A percentile compares a stretch with the other conserved stretches of the same genome.
phyloP scores from a whole-genome alignment of 2,329 filamentous ascomycete genomes.

The Scorias spongiosa region DNA sequence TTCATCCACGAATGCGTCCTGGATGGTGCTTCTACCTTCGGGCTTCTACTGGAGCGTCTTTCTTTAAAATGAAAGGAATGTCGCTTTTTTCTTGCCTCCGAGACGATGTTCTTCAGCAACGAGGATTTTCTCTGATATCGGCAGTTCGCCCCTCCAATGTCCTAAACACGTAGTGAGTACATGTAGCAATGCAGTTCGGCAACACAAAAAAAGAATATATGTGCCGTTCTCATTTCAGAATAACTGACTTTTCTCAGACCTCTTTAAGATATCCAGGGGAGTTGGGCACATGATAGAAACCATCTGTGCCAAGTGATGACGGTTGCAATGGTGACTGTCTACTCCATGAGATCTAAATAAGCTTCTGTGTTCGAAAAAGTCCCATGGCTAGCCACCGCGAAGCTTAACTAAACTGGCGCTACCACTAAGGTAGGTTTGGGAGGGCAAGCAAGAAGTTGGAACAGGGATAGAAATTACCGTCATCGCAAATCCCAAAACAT shows the following conservation, averaged over 20 bases:
- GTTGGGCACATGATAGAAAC: too few relatives aligned
- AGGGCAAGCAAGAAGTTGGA: too few relatives aligned
- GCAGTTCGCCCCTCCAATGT: conserved; percentile 9
- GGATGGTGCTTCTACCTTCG: conserved; percentile 14
- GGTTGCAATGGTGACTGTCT: too few relatives aligned
- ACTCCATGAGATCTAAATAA: too few relatives aligned
- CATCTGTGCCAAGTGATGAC: too few relatives aligned
- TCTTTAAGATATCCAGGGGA: too few relatives aligned
- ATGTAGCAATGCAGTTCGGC: conserved; percentile 7
- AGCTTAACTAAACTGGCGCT: too few relatives aligned
- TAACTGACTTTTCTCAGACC: background rate
- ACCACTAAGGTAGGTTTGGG: too few relatives aligned
- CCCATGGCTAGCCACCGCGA: too few relatives aligned
- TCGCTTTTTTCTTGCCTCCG: conserved; percentile 11
- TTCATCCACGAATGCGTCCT: conserved; percentile 10
- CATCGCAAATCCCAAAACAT: conserved; percentile 26
- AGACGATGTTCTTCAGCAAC: conserved; percentile 10
- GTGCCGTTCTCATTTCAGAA: conserved; percentile 12
- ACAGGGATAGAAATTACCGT: conserved; percentile 15
- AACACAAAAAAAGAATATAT: conserved; percentile 8
- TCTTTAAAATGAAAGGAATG: conserved; percentile 19
- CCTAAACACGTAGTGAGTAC: conserved; percentile 8
- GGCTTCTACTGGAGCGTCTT: conserved; percentile 24
- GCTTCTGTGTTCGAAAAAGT: too few relatives aligned
- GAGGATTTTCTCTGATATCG: conserved; percentile 6